Evolutionary conservation across 2,329 filamentous ascomycete genomes (phyloP), one percentile per base, ranked within the genome.

Genomic region (Colletotrichum musicola): DNA sequence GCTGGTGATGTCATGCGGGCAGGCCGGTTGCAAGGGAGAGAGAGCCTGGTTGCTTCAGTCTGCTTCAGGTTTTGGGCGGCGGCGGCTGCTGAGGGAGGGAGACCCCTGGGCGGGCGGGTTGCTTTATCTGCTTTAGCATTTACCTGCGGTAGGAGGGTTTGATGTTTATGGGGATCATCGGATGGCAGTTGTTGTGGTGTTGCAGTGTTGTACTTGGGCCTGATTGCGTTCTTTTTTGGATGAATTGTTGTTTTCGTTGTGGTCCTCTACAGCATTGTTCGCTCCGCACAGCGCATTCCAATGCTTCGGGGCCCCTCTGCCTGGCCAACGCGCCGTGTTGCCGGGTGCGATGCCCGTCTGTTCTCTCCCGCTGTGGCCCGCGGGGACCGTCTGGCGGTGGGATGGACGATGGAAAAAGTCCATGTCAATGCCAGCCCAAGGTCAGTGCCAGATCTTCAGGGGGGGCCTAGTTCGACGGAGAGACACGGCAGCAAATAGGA

Each of bases 41-140:
- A 35, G 30, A 10, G 30, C 30, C 30, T 20, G 50, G 22, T 63
- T 63, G 22, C 59, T 27, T 68, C 64, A 54, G 46, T 22, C 58
- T 64, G 61, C 47, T 55, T 64, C 64, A 56, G 42, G 56, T 65
- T 55, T 60, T 62, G 55, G 55, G 55, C n/a, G 27, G 20, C 25
- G 46, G 57, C 46, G 57, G 57, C 42, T 61, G 57, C 46, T 20
- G 46, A 20, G 46, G 46, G 16, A 20, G 46, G n/a, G 10, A n/a
- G 10, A 13, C 27, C 25, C 14, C 49, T 64, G 35, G 22, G 55
- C 30, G 13, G 62, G 30, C 53, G 16, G 13, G 49, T 51, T 59
- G 46, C 10, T 42, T 49, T 27, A 30, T 61, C 46, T 18, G 7
- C 22, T 46, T 16, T n/a, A 16, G 10, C 16, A 16, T 46, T 16